Evolutionary conservation across 148 eudicot genomes (phyloP), one percentile per base, ranked within the genome.

Genomic region (Rhododendron ovatum): DNA sequence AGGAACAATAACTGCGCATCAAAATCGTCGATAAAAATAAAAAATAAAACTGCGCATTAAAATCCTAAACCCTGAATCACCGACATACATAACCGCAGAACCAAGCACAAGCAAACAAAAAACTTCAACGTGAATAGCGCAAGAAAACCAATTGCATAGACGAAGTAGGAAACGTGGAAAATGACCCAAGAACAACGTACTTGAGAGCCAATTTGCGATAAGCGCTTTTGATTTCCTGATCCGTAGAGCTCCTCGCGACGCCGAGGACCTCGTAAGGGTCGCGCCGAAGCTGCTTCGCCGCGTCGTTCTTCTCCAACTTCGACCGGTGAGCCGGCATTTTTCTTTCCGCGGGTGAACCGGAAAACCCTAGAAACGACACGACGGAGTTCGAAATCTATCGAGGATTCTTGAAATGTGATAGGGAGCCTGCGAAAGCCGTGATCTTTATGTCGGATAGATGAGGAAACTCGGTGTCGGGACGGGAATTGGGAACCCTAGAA

Each of bases 231-330:
- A 96, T 93, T 88, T 96, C 98, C 88, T 93, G 98, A 90, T 96
- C 98, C 1, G 96, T 93, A 41, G 95, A 92, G 87, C 89, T 93
- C 13, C 90, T 93, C 43, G 88, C 86, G 55, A 95, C 94, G 7
- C 96, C 94, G n/a, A 96, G 95, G 87, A 96, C 98, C 86, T 95
- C 98, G 61, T 96, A 96, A 7, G 96, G 95, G 85, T 96, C 98
- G 84, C 95, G 90, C 71, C 95, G 88, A 47, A 88, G 91, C 93
- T 90, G 93, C 89, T 89, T 91, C 88, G 78, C 89, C 50, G 87
- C 88, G 55, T 88, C 92, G 18, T 82, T 75, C 63, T 90, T 92
- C 83, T 92, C 95, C 80, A 94, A 75, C 88, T 92, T 92, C 76
- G 93, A 90, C 86, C 91, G 92, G 75, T 87, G 93, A 69, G 88